Evolutionary conservation across 2,329 filamentous ascomycete genomes (phyloP).

Genomic region (Cladosporium sp.): DNA sequence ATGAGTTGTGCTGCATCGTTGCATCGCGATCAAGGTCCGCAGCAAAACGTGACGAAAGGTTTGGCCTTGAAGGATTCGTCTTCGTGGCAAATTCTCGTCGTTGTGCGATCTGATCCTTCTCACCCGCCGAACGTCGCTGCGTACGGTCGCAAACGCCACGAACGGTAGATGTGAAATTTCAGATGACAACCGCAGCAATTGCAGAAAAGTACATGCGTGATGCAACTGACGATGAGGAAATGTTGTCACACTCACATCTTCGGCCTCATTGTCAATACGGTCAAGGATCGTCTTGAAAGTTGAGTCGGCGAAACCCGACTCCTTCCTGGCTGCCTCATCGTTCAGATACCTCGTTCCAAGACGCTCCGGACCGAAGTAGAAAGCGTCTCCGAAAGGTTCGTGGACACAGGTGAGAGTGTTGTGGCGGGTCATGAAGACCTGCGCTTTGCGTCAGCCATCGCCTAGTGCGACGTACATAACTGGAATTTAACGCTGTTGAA

Average conservation of each 20-base stretch:
- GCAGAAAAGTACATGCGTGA: too few species aligned
- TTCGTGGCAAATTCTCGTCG: too few species aligned
- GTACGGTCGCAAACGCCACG: too few species aligned
- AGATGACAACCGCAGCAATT: neutral
- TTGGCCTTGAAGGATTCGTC: too few species aligned
- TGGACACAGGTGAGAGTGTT: constrained; percentile 79
- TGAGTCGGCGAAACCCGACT: constrained; percentile 62
- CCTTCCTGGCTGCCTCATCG: constrained; percentile 51
- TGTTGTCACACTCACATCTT: constrained; percentile 56
- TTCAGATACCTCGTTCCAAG: constrained; percentile 73
- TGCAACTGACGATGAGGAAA: too few species aligned
- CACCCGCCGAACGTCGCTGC: too few species aligned
- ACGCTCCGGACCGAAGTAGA: constrained; percentile 90
- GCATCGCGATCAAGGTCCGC: too few species aligned
- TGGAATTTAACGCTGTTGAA: neutral
- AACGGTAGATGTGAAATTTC: neutral
- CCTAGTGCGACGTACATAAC: neutral
- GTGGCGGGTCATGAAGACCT: constrained; percentile 95
- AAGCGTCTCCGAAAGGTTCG: constrained; percentile 95
- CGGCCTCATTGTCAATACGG: constrained; percentile 64
- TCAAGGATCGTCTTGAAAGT: constrained; percentile 77
- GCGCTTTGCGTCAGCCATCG: constrained; percentile 5
- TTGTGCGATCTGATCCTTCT: too few species aligned
- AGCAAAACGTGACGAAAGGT: too few species aligned
- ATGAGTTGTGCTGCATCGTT: too few species aligned